Percentiles rank a stretch among this genome's conserved stretches.
Conservation (phyloP, 768 basidiomycete genomes). For the Porpolomopsis calyptriformis region DNA sequence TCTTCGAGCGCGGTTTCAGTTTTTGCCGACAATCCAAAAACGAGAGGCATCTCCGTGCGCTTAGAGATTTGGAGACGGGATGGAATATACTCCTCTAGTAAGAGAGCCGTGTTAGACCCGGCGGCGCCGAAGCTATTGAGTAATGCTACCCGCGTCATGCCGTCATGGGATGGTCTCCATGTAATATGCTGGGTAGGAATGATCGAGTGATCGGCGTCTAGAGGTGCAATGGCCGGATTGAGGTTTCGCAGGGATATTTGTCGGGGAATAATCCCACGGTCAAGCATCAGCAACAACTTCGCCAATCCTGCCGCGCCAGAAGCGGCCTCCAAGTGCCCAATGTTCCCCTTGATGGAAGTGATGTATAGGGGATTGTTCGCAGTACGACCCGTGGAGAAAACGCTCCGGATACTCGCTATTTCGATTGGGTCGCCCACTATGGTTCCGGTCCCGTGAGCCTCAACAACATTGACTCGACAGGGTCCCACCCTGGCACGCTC, state of each 20-base stretch:
- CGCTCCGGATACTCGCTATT: conserved; percentile 47
- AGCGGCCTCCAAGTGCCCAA: conserved; percentile 68
- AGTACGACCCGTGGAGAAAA: conserved; percentile 35
- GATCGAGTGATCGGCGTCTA: conserved; percentile 36
- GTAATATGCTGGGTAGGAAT: conserved; percentile 31
- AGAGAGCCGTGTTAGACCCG: conserved; percentile 54
- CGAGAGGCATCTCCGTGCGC: conserved; percentile 18
- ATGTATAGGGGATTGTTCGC: conserved; percentile 46
- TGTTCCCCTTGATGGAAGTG: conserved; percentile 62
- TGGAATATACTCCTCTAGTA: conserved; percentile 44
- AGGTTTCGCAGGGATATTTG: conserved; percentile 47
- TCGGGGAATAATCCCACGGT: conserved; percentile 42
- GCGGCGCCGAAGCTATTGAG: conserved; percentile 72
- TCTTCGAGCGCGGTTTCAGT: conserved; percentile 34
- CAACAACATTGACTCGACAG: conserved; percentile 46
- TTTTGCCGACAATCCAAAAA: conserved; percentile 58
- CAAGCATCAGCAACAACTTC: conserved; percentile 62
- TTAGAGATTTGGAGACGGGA: neutral
- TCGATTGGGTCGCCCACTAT: conserved; percentile 63
- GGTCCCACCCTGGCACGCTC: conserved; percentile 34
- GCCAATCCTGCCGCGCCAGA: conserved; percentile 64
- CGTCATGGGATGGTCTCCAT: conserved; percentile 32
- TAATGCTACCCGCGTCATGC: conserved; percentile 39
- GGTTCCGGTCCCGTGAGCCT: conserved; percentile 69
- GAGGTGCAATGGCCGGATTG: conserved; percentile 44